Base-by-base conservation (phyloP, 306 rosid species). In the Pachyrhizus erosus region DNA sequence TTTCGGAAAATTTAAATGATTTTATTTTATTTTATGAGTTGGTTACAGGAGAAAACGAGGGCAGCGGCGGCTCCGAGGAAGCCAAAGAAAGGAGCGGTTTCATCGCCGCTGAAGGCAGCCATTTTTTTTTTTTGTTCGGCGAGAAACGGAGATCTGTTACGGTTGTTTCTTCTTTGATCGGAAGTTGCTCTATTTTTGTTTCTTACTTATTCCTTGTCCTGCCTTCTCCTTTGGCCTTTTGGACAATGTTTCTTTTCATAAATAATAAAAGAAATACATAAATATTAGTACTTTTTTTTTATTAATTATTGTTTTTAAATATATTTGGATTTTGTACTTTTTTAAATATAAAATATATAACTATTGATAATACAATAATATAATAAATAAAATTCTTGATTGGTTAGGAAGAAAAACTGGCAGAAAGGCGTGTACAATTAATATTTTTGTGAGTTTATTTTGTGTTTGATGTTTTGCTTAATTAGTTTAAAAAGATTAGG, bases 21-120 rank as follows among this genome's bases (percentile, higher is more conserved):
- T 17, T 9, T 7, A 9, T 17, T 58, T 17, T 7, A 1, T 48
- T 12, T 48, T 7, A 48, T 46, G 58, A 55, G 15, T 57, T 57
- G 0, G 66, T 62, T 29, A 68, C 95, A 91, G 42, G 93, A 91
- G 86, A 91, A 91, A 34, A 91, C 91, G 0, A 91, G 89, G 45
- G 95, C 95, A 8, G 92, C 92, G 20, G 94, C 92, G 43, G 92
- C 94, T 20, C 95, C 93, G 31, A 88, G 91, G 88, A 89, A 91
- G 85, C 93, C 95, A 45, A 91, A 91, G 87, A 91, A 91, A 0
- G 95, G 95, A 34, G 95, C 93, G 9, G 95, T 91, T 87, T 88
- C 95, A 7, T 91, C 95, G 73, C 95, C 93, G 75, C 87, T 84
- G 93, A 91, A 91, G 4, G 79, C 61, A 80, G 86, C 57, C 85